Base-by-base conservation (phyloP, 139 green algal genomes). In the Micractinium sp. region DNA sequence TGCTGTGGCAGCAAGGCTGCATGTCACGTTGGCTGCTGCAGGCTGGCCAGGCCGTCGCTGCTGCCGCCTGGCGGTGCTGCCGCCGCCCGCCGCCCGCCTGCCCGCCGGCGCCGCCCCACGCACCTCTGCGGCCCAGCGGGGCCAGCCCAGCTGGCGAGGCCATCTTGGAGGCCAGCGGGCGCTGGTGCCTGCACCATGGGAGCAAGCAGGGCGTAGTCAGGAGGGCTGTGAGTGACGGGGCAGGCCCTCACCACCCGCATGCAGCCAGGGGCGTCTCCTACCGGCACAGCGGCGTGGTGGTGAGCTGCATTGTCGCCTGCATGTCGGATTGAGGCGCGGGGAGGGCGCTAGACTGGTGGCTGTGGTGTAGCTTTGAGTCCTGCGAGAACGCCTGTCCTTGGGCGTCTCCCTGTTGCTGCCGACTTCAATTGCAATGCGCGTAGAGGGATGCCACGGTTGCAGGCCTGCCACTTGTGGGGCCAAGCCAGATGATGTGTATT, bases 291-390 rank as follows among this genome's bases (percentile, higher is more conserved):
- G 71, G 85, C 25, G 47, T n/a, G 9, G 33, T 33, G 16, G 23
- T 35, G 16, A 76, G 41, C 33, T 82, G 60, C 71, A 89, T 89
- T 60, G 73, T 41, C 33, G 85, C 33, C 83, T 87, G 83, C 83
- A 87, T 87, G 36, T 81, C n/a, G 63, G 38, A 18, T 23, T 25
- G 61, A 23, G 35, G 61, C 12, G 61, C 66, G 41, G 35, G 31
- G 78, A 39, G 29, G 63, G 78, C 78, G 78, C 29, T 27, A 25
- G 47, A 47, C 78, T 80, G 74, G 73, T 56, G 47, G 12, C 33
- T 47, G 74, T 38, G 74, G 74, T 38, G 63, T 47, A 80, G 74
- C 74, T 80, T 56, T 56, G 47, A 56, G 47, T 9, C 47, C 47
- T 56, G 47, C 47, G 47, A 56, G 47, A 56, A 56, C 47, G 47